Evolutionary conservation across 1,284 basidiomycete species (phyloP).

Genomic region (Coriolopsis trogii): DNA sequence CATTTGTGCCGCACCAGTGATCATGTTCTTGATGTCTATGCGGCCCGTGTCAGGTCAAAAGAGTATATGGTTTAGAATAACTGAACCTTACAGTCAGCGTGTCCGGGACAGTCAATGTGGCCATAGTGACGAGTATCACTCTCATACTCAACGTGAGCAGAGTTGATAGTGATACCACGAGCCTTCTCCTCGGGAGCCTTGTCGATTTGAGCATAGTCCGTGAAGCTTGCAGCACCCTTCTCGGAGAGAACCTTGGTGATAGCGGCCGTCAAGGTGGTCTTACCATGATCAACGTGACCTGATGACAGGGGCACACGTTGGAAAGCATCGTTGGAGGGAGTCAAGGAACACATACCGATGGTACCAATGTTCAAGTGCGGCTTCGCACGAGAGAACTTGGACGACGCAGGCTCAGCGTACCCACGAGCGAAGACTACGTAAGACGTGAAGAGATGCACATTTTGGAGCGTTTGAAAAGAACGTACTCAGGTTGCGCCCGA

Average conservation of each 20-base stretch:
- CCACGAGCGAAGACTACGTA: conserved; percentile 47
- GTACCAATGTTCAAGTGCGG: conserved; percentile 98
- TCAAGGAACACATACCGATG: conserved; percentile 60
- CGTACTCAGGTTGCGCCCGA: conserved; percentile 29
- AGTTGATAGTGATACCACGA: conserved; percentile 98
- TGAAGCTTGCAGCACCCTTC: conserved; percentile 87
- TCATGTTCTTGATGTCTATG: conserved; percentile 96
- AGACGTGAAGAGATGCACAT: neutral
- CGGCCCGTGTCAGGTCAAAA: neutral
- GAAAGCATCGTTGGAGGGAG: conserved; percentile 2
- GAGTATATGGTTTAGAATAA: neutral
- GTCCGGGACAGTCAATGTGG: conserved; percentile 98
- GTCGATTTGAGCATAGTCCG: conserved; percentile 98
- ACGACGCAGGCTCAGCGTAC: conserved; percentile 70
- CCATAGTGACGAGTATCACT: conserved; percentile 93
- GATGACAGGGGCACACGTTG: neutral
- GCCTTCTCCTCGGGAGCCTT: conserved; percentile 99
- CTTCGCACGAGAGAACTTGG: conserved; percentile 83
- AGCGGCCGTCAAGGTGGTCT: conserved; percentile 97
- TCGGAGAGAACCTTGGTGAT: conserved; percentile 96
- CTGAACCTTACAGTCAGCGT: conserved; percentile 77
- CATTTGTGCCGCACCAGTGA: conserved; percentile 99
- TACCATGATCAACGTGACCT: conserved; percentile 94
- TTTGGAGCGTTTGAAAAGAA: neutral
- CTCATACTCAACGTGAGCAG: conserved; percentile 98